A percentile compares a stretch with the other conserved stretches of the same genome.
Evolutionary conservation across 73 alveolate species (phyloP).

Genomic region (Breviolum minutum): DNA sequence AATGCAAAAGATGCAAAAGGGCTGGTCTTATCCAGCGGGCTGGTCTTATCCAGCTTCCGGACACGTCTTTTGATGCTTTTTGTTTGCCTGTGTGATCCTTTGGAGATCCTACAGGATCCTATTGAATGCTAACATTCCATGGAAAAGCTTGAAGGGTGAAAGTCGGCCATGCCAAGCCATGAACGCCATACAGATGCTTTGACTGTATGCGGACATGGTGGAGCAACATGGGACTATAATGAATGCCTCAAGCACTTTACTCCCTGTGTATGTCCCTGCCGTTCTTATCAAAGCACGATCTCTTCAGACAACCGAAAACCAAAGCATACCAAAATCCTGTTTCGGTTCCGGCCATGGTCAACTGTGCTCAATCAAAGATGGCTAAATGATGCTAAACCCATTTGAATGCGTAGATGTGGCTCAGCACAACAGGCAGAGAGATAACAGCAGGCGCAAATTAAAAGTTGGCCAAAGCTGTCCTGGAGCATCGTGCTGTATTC

Average conservation of each 20-base stretch:
- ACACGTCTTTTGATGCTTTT: not conserved
- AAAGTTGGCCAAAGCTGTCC: conserved; percentile 28
- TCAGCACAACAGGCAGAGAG: not conserved
- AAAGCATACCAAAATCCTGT: too few species aligned
- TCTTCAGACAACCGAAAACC: too few species aligned
- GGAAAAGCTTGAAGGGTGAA: conserved; percentile 6
- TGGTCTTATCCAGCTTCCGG: too few species aligned
- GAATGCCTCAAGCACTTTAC: not conserved
- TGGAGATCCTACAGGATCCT: conserved; percentile 1
- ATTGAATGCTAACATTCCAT: not conserved
- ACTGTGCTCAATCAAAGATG: too few species aligned
- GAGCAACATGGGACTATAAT: not conserved
- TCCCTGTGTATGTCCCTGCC: not conserved
- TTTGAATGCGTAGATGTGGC: too few species aligned
- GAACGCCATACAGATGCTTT: conserved; percentile 15
- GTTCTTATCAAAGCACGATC: too few species aligned
- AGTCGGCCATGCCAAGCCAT: not conserved
- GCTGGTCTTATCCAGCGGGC: too few species aligned
- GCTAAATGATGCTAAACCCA: too few species aligned
- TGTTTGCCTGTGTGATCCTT: not conserved
- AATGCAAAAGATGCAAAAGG: too few species aligned
- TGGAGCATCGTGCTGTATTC: not conserved
- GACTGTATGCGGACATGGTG: conserved; percentile 19
- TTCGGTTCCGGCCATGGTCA: too few species aligned
- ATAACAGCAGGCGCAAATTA: conserved; percentile 16